A percentile compares a stretch with the other conserved stretches of the same genome.
These are phyloP conservation scores for Biscogniauxia marginata DNA, from an alignment of 2,329 filamentous ascomycete species.

Conservation along the genomic window DNA sequence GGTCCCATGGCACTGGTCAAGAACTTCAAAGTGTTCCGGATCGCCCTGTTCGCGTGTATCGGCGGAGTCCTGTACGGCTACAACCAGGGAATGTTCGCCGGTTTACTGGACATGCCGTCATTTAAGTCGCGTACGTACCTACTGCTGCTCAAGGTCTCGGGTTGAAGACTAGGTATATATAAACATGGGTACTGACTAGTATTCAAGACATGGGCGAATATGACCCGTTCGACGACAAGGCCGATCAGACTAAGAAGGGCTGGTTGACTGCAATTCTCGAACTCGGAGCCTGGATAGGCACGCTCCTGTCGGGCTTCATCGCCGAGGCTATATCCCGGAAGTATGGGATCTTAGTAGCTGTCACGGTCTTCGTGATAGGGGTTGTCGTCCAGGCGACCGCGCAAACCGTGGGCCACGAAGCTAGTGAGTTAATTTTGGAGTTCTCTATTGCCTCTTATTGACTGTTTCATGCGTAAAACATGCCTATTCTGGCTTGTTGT, in stretches of 20 bases:
- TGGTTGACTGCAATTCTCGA: conserved; percentile 69
- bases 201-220: conserved; percentile 61
- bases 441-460: too few species aligned
- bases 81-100: conserved; percentile 76
- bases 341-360: conserved; percentile 65
- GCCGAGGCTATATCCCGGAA: conserved; percentile 69
- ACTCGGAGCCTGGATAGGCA: conserved; percentile 75
- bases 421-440: too few species aligned
- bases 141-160: too few species aligned
- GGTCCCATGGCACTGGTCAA: conserved; percentile 50
- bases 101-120: conserved; percentile 58
- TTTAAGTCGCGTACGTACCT: conserved; percentile 48
- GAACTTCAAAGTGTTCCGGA: conserved; percentile 60
- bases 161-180: too few species aligned
- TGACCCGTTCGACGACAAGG: conserved; percentile 41
- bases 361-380: conserved; percentile 66
- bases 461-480: too few species aligned
- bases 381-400: conserved; percentile 67
- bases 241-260: conserved; percentile 54
- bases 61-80: conserved; percentile 67
- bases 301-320: conserved; percentile 67
- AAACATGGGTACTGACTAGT: too few species aligned
- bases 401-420: conserved; percentile 51
- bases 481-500: too few species aligned
- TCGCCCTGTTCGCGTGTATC: conserved; percentile 62